Evolutionary conservation across 2,329 filamentous ascomycete genomes (phyloP), one percentile per base, ranked within the genome.

Genomic region (Chrysosporium keratinophilum): DNA sequence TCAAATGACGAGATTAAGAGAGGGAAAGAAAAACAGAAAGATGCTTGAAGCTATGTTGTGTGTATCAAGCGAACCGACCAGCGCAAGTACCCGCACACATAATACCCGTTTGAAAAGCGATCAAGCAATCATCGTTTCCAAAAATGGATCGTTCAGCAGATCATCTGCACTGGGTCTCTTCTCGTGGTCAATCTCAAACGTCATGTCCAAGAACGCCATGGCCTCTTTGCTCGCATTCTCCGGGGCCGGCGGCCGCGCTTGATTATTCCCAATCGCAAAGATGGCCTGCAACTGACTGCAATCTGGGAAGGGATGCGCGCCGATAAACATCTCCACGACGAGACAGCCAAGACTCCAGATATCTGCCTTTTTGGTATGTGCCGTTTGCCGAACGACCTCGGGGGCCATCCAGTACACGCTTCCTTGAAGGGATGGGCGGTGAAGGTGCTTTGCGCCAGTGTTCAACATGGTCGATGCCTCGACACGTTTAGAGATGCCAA

Each of bases 341-440:
- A 98, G 76, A 68, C 93, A 98, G 34, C 93, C 93, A 20, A 98
- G 80, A 44, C 88, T 95, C 93, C 93, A 98, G 62, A 98, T 98
- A 65, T 98, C 93, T 12, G 93, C 93, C 74, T 97, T 97, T 72
- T 91, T 88, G 4, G 91, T 97, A 73, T 98, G 96, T 5, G 89
- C 90, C 2, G 91, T 97, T 72, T 97, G 93, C 65, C 93, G 93
- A 58, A 98, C 93, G 17, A 98, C 93, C 74, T 98, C 93, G 7
- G 93, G 93, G 0, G 93, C 93, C 93, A 98, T 98, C 93, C 93
- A 98, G 74, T 96, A 98, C 50, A 98, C 93, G 23, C 89, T 96
- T 12, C 93, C 93, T 69, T 98, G 93, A 2, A 98, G 80, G 1
- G 91, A 97, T 10, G 82, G 78, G 5, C 76, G 76, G 60, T 80